Evolutionary conservation across 78 protist genomes (phyloP).

Genomic region (Dictyostelium citrinum): DNA sequence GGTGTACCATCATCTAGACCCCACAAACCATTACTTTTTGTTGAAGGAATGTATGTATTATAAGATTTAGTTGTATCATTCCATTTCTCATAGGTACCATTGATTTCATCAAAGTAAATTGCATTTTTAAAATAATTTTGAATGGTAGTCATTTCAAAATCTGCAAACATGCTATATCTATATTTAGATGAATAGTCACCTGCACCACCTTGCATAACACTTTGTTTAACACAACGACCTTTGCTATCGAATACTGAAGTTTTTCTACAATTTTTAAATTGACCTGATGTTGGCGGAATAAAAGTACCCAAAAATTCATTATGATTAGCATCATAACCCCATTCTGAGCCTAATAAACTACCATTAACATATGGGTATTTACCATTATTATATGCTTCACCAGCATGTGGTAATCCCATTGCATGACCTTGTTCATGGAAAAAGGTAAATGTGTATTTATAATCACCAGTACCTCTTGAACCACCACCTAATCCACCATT

Average conservation of each 20-base stretch:
- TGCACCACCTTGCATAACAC: slow-evolving; percentile 52
- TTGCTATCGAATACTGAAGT: neutral
- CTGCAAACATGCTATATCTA: slow-evolving; percentile 18
- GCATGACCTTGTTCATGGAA: slow-evolving; percentile 65
- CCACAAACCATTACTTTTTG: neutral
- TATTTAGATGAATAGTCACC: neutral
- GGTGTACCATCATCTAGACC: neutral
- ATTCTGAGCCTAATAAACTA: slow-evolving; percentile 5
- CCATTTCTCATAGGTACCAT: neutral
- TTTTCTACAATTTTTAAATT: neutral
- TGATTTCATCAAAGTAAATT: neutral
- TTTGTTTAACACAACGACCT: slow-evolving; percentile 30
- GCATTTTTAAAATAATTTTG: slow-evolving; percentile 14
- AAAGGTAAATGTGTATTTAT: neutral
- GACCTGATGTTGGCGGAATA: neutral
- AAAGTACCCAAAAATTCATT: slow-evolving; percentile 9
- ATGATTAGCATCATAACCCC: slow-evolving; percentile 29
- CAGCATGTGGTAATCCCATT: slow-evolving; percentile 19
- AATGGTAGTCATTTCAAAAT: slow-evolving; percentile 8
- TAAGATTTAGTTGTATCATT: neutral
- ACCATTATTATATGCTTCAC: neutral
- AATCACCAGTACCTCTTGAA: slow-evolving; percentile 33
- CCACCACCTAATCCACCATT: slow-evolving; percentile 24
- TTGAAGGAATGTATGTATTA: neutral
- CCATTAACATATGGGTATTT: slow-evolving; percentile 16